These are phyloP conservation scores for Cryptosporidium viatorum DNA, from an alignment of 169 alveolate genomes.

Conservation along the genomic window DNA sequence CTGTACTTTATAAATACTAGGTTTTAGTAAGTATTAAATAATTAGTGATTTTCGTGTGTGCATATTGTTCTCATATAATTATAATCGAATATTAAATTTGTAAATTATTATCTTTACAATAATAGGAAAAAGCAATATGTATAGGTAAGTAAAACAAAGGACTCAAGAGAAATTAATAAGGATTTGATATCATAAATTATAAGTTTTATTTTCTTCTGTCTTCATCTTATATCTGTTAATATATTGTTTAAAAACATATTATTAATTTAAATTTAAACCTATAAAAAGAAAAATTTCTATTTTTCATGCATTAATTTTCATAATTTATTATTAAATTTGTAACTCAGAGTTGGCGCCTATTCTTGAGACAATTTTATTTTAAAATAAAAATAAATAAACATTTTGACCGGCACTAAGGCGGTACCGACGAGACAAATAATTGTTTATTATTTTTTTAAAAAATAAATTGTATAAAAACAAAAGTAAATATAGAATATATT, in stretches of 20 bases:
- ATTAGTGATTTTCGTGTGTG: not conserved
- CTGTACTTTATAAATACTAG: too few species aligned
- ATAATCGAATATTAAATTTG: not conserved
- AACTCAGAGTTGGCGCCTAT: not conserved
- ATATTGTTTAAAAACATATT: too few species aligned
- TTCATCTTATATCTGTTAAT: not conserved
- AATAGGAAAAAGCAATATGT: not conserved
- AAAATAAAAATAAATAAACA: not conserved
- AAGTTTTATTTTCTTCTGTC: not conserved
- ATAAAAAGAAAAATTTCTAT: not conserved
- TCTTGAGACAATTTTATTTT: conserved; percentile 11
- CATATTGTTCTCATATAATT: too few species aligned
- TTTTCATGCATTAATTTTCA: not conserved
- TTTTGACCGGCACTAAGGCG: conserved; percentile 1
- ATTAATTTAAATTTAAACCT: too few species aligned
- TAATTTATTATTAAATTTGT: not conserved
- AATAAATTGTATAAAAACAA: not conserved
- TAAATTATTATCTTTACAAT: too few species aligned
- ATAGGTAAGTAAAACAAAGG: not conserved
- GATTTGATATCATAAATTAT: too few species aligned
- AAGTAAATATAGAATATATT: not conserved
- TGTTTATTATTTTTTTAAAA: not conserved
- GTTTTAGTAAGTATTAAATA: too few species aligned
- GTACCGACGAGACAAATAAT: conserved; percentile 44
- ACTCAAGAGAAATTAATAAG: too few species aligned